phyloP scores from a whole-genome alignment of 352 stramenopile species.

The Pythium oligandrum region DNA sequence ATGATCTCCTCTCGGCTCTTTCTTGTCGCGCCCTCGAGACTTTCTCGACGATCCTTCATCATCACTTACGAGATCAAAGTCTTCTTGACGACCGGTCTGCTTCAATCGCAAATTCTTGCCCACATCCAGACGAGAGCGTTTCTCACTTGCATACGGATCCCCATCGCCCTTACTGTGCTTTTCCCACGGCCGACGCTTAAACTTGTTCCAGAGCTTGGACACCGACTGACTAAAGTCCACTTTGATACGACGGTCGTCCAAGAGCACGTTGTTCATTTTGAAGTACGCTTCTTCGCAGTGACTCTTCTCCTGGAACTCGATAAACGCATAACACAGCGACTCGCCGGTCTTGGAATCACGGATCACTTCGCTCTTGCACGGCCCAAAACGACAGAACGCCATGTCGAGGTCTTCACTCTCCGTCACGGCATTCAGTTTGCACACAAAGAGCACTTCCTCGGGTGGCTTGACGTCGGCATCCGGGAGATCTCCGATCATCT shows the following conservation, averaged over 20 bases:
- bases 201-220: slow-evolving; percentile 96
- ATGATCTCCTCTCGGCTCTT: no score
- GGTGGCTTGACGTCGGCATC: slow-evolving; percentile 96
- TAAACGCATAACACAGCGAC: slow-evolving; percentile 98
- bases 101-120: slow-evolving; percentile 44
- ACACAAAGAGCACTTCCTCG: slow-evolving; percentile 99
- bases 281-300: slow-evolving; percentile 97
- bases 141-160: slow-evolving; percentile 35
- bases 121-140: slow-evolving; percentile 21
- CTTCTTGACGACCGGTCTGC: slow-evolving; percentile 13
- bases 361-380: slow-evolving; percentile 92
- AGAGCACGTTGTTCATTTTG: slow-evolving; percentile 99
- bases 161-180: slow-evolving; percentile 50
- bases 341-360: slow-evolving; percentile 96
- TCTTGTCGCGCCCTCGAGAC: no score
- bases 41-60: slow-evolving; percentile 11
- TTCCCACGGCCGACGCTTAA: slow-evolving; percentile 61
- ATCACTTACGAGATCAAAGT: slow-evolving; percentile 51
- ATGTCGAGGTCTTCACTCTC: slow-evolving; percentile 93
- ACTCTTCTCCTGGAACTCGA: slow-evolving; percentile 95
- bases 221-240: slow-evolving; percentile 98
- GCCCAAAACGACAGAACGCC: slow-evolving; percentile 91
- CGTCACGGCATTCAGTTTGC: slow-evolving; percentile 93
- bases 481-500: slow-evolving; percentile 98
- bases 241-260: slow-evolving; percentile 96